These are phyloP conservation scores for Zychaea mexicana DNA, from an alignment of 371 early-diverging fungal genomes.

Conservation along the genomic window DNA sequence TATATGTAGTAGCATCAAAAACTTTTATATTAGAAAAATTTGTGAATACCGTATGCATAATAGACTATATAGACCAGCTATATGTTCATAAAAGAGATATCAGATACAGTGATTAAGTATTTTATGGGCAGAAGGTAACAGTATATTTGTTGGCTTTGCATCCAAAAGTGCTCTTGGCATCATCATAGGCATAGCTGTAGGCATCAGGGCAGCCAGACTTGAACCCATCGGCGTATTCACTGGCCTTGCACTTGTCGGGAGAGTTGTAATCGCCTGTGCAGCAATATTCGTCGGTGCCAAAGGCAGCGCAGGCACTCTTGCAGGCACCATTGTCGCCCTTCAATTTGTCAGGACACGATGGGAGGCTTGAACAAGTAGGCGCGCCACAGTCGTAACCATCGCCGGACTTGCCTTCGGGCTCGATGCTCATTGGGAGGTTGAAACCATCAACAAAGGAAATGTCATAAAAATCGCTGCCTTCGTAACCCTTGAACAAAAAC, in stretches of 20 bases:
- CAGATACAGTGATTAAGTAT: neutral
- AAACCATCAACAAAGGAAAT: too few relatives aligned
- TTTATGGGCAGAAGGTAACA: conserved; percentile 45
- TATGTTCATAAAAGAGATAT: neutral
- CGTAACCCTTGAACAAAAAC: too few relatives aligned
- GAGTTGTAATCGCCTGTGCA: conserved; percentile 37
- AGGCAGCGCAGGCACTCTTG: conserved; percentile 41
- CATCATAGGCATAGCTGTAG: too few relatives aligned
- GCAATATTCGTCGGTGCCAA: conserved; percentile 36
- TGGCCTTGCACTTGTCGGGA: conserved; percentile 27
- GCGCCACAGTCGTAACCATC: conserved; percentile 37
- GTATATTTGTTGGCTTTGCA: conserved; percentile 41
- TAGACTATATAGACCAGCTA: neutral
- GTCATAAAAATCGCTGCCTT: too few relatives aligned
- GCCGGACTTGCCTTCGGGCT: too few relatives aligned
- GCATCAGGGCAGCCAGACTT: conserved; percentile 47
- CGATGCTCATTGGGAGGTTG: too few relatives aligned
- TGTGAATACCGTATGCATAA: neutral
- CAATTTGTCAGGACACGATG: conserved; percentile 34
- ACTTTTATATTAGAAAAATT: too few relatives aligned
- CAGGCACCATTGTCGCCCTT: conserved; percentile 37
- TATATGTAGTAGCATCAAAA: too few relatives aligned
- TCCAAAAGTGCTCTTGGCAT: too few relatives aligned
- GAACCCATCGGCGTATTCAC: conserved; percentile 27
- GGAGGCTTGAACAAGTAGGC: conserved; percentile 28